Evolutionary conservation across 306 rosid species (phyloP).

Genomic region (Prunus davidiana): DNA sequence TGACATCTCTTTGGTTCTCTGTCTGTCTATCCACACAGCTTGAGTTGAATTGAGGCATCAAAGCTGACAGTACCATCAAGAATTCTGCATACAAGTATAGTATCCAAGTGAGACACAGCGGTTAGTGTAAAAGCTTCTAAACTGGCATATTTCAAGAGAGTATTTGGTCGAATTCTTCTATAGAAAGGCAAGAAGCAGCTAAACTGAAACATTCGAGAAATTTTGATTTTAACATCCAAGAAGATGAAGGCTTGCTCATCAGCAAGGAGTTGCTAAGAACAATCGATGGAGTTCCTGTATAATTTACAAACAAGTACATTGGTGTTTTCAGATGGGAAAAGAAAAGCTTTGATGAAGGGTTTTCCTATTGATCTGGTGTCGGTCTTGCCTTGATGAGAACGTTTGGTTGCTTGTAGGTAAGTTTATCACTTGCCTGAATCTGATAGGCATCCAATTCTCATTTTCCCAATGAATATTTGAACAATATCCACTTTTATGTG

Average conservation of each 20-base stretch:
- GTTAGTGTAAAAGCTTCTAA: not conserved
- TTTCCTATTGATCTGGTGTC: not conserved
- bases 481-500: not conserved
- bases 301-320: not conserved
- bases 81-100: not conserved
- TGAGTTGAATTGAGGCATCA: not conserved
- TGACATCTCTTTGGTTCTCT: constrained; percentile 2
- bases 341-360: not conserved
- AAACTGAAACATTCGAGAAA: not conserved
- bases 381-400: not conserved
- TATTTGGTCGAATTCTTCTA: not conserved
- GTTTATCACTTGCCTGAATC: not conserved
- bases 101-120: not conserved
- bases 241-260: not conserved
- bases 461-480: not conserved
- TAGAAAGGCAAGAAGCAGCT: not conserved
- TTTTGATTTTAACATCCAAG: not conserved
- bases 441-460: not conserved
- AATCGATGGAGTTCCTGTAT: not conserved
- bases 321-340: constrained; percentile 13
- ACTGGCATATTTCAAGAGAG: not conserved
- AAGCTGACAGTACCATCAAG: constrained; percentile 1
- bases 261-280: not conserved
- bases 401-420: not conserved
- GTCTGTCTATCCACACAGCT: constrained; percentile 6